Evolutionary conservation across 2,329 filamentous ascomycete species (phyloP), one percentile per base, ranked within the genome.

Genomic region (Sporothrix brunneoviolacea): DNA sequence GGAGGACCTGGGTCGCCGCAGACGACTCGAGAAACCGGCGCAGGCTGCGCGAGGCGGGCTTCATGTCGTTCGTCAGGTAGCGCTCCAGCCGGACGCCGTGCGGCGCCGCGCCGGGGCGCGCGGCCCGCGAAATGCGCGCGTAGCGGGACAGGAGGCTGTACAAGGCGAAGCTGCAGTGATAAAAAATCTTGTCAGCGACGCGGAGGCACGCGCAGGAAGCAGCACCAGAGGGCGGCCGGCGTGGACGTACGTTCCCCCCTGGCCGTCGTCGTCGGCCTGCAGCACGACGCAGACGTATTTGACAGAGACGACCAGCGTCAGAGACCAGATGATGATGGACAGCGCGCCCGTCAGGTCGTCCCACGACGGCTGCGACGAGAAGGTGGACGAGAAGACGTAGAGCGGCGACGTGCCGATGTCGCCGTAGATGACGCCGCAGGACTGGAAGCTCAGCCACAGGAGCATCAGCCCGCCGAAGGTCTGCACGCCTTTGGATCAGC

Each of bases 281-380:
- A 87, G 65, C 33, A 87, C 76, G 60, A 87, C 77, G 54, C 84
- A 69, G 36, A 82, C 71, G 60, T 87, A 87, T 66, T 87, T 87
- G 52, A 85, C 58, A 0, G 81, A 84, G 32, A 87, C 82, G 66
- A 86, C 84, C 54, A 86, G 67, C 21, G 80, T 83, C 30, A 87
- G 65, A 0, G 81, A 77, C 83, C 83, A 87, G 41, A 87, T 76
- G 54, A 87, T 78, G 38, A 87, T 74, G 3, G 83, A 86, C 2
- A 86, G 67, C 0, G 79, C 82, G 41, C 83, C 80, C 41, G 85
- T 69, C 3, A 87, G 69, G 57, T 84, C 78, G 19, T 77, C 70
- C 57, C 76, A 75, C 8, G 66, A 70, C 0, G 82, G 82, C 15
- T 73, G 65, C 3, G 68, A 65, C 24, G 72, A 69, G 59, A 87